Percentiles rank a stretch among this genome's conserved stretches.
phyloP scores from a whole-genome alignment of 306 rosid species.

The Castanospermum australe region DNA sequence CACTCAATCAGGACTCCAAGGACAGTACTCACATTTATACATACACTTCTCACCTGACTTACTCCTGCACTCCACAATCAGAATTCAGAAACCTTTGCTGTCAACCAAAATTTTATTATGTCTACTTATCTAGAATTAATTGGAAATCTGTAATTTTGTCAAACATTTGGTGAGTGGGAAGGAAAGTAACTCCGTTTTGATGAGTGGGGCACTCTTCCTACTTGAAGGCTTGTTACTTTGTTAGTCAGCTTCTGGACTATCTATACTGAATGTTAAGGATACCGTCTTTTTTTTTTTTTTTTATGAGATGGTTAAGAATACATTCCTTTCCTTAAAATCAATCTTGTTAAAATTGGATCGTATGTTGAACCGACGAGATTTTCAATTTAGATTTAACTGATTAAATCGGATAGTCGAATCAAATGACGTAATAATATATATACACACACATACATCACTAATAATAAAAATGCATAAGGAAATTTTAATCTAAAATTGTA shows the following conservation, averaged over 20 bases:
- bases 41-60: slow-evolving; percentile 15
- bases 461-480: too few relatives aligned
- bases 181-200: too few relatives aligned
- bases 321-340: too few relatives aligned
- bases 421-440: too few relatives aligned
- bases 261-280: neutral
- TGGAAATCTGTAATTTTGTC: slow-evolving; percentile 7
- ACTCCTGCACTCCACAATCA: slow-evolving; percentile 9
- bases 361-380: too few relatives aligned
- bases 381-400: too few relatives aligned
- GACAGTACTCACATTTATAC: slow-evolving; percentile 34
- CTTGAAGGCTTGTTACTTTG: neutral
- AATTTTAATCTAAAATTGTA: too few relatives aligned
- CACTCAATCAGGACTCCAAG: slow-evolving; percentile 23
- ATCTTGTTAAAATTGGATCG: too few relatives aligned
- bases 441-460: too few relatives aligned
- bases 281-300: neutral
- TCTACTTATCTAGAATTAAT: neutral
- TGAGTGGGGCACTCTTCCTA: slow-evolving; percentile 3
- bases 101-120: neutral
- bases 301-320: too few relatives aligned
- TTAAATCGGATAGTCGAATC: too few relatives aligned
- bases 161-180: neutral
- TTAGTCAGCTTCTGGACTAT: neutral
- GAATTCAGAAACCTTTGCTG: slow-evolving; percentile 2